Conservation (phyloP, 2,329 filamentous ascomycete species). For the Trichophyton rubrum region DNA sequence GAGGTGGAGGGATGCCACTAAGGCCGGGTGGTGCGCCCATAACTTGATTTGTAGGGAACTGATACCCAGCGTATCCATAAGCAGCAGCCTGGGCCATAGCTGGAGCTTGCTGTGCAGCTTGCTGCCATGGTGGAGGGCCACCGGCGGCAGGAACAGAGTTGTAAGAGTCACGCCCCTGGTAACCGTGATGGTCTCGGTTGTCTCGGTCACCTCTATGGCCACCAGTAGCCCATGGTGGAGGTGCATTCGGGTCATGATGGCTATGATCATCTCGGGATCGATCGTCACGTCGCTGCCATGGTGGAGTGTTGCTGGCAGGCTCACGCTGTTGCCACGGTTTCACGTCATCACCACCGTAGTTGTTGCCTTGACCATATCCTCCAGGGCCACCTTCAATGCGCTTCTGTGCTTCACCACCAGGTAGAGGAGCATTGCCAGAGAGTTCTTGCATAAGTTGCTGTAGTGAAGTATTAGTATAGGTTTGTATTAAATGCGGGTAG, state of each 20-base stretch:
- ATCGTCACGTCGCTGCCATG: constrained; percentile 55
- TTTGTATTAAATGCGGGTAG: not conserved
- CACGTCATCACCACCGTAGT: constrained; percentile 38
- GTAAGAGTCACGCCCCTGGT: constrained; percentile 15
- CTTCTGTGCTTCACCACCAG: constrained; percentile 49
- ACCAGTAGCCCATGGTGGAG: constrained; percentile 23
- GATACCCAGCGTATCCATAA: constrained; percentile 46
- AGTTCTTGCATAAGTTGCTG: constrained; percentile 97
- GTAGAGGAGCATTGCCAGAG: constrained; percentile 54
- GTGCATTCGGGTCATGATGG: constrained; percentile 15
- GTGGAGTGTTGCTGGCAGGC: constrained; percentile 64
- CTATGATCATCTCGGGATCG: constrained; percentile 40
- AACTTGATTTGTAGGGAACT: constrained; percentile 34
- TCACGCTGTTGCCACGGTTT: constrained; percentile 87
- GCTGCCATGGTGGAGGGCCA: constrained; percentile 50
- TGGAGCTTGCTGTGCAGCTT: constrained; percentile 34
- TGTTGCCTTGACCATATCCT: constrained; percentile 41
- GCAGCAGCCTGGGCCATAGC: constrained; percentile 33
- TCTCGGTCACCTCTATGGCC: constrained; percentile 21
- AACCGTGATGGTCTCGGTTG: constrained; percentile 32
- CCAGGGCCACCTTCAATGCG: constrained; percentile 79
- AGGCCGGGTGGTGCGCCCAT: constrained; percentile 46
- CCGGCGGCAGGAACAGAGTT: constrained; percentile 24
- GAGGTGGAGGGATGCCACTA: constrained; percentile 47
- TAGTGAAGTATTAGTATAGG: constrained; percentile 16